phyloP scores from a whole-genome alignment of 192 early-diverging fungal species.

The Coemansia sp. region DNA sequence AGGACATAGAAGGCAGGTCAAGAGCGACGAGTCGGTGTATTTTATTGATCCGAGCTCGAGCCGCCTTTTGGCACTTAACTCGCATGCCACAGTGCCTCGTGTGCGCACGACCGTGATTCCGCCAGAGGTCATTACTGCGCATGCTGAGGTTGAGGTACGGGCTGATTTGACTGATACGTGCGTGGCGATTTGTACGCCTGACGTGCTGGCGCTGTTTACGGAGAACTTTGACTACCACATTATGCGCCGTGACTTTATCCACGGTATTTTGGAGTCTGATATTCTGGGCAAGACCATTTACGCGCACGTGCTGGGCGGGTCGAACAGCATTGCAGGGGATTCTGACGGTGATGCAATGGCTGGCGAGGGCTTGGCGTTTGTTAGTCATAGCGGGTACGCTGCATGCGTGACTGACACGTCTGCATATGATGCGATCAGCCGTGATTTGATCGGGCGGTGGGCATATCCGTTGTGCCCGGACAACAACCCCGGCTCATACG shows the following conservation, averaged over 20 bases:
- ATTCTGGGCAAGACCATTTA: slow-evolving; percentile 85
- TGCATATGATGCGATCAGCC: slow-evolving; percentile 65
- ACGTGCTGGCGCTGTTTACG: slow-evolving; percentile 86
- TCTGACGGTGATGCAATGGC: not conserved
- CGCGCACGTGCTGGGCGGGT: slow-evolving; percentile 63
- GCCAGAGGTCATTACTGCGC: slow-evolving; percentile 37
- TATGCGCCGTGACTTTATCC: slow-evolving; percentile 84
- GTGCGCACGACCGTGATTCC: slow-evolving; percentile 49
- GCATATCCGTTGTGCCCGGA: slow-evolving; percentile 94
- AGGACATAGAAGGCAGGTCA: slow-evolving; percentile 63
- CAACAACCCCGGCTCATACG: slow-evolving; percentile 67
- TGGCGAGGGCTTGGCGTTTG: not conserved
- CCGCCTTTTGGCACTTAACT: slow-evolving; percentile 80
- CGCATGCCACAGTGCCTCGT: slow-evolving; percentile 44
- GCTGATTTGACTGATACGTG: slow-evolving; percentile 92
- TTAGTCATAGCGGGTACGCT: slow-evolving; percentile 56
- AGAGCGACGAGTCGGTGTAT: slow-evolving; percentile 65
- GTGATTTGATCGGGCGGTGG: slow-evolving; percentile 88
- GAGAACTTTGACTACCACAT: slow-evolving; percentile 99
- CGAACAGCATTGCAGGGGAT: slow-evolving; percentile 52
- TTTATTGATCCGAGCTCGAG: slow-evolving; percentile 73
- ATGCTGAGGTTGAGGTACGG: slow-evolving; percentile 70
- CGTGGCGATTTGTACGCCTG: slow-evolving; percentile 89
- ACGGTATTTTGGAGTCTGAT: slow-evolving; percentile 85
- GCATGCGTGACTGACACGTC: slow-evolving; percentile 59